phyloP scores from a whole-genome alignment of 169 alveolate species.

The Plasmodium billcollinsi region DNA sequence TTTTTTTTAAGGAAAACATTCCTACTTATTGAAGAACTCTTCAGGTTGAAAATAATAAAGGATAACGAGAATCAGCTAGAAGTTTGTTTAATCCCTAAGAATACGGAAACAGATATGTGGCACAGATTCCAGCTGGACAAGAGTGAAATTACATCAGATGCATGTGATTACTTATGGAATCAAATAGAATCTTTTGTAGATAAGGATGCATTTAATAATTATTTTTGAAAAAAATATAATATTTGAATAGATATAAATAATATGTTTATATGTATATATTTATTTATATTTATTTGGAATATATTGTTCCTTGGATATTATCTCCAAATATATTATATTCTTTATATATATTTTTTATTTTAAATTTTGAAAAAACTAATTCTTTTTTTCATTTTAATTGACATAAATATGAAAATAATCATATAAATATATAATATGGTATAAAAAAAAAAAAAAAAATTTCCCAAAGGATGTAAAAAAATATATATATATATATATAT shows the following conservation, averaged over 20 bases:
- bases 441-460: too few relatives aligned
- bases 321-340: too few relatives aligned
- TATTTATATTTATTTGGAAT: background rate
- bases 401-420: too few relatives aligned
- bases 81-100: conserved; percentile 66
- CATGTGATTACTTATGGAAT: conserved; percentile 65
- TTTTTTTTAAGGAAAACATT: conserved; percentile 20
- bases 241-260: too few relatives aligned
- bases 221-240: conserved; percentile 1
- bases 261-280: background rate
- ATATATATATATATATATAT: too few relatives aligned
- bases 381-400: too few relatives aligned
- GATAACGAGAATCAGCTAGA: conserved; percentile 49
- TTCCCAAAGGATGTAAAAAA: too few relatives aligned
- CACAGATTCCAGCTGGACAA: conserved; percentile 56
- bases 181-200: conserved; percentile 74
- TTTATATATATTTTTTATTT: too few relatives aligned
- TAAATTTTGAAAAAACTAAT: too few relatives aligned
- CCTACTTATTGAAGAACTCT: conserved; percentile 50
- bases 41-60: conserved; percentile 53
- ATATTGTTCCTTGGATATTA: background rate
- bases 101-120: conserved; percentile 72
- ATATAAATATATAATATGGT: too few relatives aligned
- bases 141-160: conserved; percentile 59
- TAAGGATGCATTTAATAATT: conserved; percentile 28